Conservation (phyloP, 495 filamentous ascomycete genomes). For the Aspergillus nanangensis region DNA sequence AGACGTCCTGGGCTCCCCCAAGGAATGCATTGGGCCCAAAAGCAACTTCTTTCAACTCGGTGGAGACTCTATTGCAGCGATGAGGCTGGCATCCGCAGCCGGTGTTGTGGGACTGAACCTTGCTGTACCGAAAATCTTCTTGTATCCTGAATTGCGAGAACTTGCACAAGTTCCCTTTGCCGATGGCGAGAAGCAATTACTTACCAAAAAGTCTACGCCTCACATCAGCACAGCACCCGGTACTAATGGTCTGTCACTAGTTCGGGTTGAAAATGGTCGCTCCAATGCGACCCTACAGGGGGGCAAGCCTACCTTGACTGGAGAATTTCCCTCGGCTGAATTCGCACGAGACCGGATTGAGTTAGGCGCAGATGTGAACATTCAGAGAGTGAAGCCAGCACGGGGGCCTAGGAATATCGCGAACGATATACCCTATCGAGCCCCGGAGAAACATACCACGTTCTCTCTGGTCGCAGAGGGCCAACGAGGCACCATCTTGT, state of each 20-base stretch:
- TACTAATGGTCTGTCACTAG: no score
- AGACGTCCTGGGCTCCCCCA: neutral
- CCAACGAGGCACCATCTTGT: neutral
- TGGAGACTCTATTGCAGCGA: constrained; percentile 48
- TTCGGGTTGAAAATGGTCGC: no score
- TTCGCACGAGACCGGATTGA: no score
- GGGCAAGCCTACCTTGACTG: no score
- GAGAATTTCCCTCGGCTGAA: no score
- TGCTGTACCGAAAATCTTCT: constrained; percentile 16
- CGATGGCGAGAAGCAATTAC: neutral
- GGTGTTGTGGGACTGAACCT: constrained; percentile 10
- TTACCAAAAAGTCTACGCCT: neutral
- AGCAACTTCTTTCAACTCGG: constrained; percentile 51
- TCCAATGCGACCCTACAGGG: constrained; percentile 17
- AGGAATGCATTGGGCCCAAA: neutral
- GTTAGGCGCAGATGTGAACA: no score
- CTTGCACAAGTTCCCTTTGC: constrained; percentile 3
- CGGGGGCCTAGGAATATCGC: no score
- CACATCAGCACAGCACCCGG: no score
- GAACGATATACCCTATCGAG: no score
- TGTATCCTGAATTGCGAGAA: constrained; percentile 6
- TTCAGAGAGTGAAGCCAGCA: no score
- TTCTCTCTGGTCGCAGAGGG: constrained; percentile 7
- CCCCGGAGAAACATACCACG: neutral
- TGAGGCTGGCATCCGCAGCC: constrained; percentile 37